phyloP scores from a whole-genome alignment of 1,284 basidiomycete genomes.

The Phellinidium pouzarii region DNA sequence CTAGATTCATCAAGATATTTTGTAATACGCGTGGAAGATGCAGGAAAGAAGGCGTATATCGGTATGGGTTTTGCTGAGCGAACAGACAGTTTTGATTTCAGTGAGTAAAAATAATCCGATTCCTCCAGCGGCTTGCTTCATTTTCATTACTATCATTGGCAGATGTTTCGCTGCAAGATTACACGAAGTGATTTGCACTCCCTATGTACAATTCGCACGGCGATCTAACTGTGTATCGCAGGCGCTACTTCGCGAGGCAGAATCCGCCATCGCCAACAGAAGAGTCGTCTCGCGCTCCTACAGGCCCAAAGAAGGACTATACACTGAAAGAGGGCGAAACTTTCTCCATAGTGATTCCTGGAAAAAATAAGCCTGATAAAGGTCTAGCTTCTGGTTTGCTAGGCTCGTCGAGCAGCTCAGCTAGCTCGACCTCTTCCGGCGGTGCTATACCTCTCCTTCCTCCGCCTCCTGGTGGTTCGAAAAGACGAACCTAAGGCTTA shows the following conservation, averaged over 20 bases:
- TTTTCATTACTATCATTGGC: conserved; percentile 4
- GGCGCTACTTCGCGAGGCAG: conserved; percentile 53
- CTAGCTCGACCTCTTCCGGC: conserved; percentile 24
- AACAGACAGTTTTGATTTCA: conserved; percentile 91
- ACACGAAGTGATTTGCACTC: conserved; percentile 66
- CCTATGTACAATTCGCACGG: neutral
- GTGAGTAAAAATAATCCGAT: conserved; percentile 38
- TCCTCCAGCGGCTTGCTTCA: conserved; percentile 11
- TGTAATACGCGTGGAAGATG: conserved; percentile 86
- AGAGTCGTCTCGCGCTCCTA: conserved; percentile 52
- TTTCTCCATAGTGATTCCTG: conserved; percentile 87
- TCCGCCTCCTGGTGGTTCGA: conserved; percentile 59
- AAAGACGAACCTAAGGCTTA: conserved; percentile 22
- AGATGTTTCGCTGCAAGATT: conserved; percentile 94
- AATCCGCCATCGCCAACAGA: conserved; percentile 43
- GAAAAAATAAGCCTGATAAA: conserved; percentile 39
- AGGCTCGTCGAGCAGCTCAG: conserved; percentile 23
- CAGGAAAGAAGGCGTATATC: conserved; percentile 83
- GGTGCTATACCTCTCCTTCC: conserved; percentile 60
- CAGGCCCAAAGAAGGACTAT: conserved; percentile 89
- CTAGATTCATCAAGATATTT: conserved; percentile 96
- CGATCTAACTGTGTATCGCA: conserved; percentile 26
- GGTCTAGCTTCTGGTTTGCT: conserved; percentile 30
- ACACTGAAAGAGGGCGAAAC: conserved; percentile 95
- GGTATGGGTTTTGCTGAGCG: conserved; percentile 92